Base-by-base conservation (phyloP, 345 rosid genomes). In the Gossypium anomalum region DNA sequence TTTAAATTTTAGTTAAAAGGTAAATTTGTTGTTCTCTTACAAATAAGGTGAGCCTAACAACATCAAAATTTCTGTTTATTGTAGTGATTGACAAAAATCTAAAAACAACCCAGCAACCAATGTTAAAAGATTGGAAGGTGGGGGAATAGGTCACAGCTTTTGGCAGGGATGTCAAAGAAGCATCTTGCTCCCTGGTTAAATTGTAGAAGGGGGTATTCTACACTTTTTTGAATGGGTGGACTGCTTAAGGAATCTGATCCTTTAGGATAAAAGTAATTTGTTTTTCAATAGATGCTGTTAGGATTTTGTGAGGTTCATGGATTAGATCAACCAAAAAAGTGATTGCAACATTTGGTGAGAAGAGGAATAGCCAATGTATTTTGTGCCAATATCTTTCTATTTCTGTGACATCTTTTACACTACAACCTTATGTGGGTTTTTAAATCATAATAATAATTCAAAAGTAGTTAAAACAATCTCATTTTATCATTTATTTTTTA, bases 241-340 rank as follows among this genome's bases (percentile, higher is more conserved):
- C 22, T 55, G 78, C 67, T 52, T 11, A 25, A 57, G 72, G 87
- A 82, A 84, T 82, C 87, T 23, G 85, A 82, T 84, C 76, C 82
- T 43, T 15, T 43, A 51, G 59, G 57, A 70, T 65, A 78, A 73
- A 76, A 68, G 62, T 12, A 53, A n/a, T 6, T 8, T 8, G 17
- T 59, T 67, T 76, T 74, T 61, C 75, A 78, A 71, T 38, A 75
- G 74, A 82, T 82, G 76, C 80, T 64, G 61, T 29, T 13, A 59
- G 43, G 20, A 15, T 44, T 52, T 47, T n/a, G 16, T 52, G 10
- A 1, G 70, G 20, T 75, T 19, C 8, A 38, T 65, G 71, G 71
- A 64, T 51, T 49, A 74, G 43, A 74, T 49, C 27, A 64, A 29
- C 38, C 38, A 3, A 29, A 29, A 29, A 29, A 4, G 38, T 29